Evolutionary conservation across 176 grass and related monocot genomes (phyloP).

Genomic region (Cenchrus purpureus): DNA sequence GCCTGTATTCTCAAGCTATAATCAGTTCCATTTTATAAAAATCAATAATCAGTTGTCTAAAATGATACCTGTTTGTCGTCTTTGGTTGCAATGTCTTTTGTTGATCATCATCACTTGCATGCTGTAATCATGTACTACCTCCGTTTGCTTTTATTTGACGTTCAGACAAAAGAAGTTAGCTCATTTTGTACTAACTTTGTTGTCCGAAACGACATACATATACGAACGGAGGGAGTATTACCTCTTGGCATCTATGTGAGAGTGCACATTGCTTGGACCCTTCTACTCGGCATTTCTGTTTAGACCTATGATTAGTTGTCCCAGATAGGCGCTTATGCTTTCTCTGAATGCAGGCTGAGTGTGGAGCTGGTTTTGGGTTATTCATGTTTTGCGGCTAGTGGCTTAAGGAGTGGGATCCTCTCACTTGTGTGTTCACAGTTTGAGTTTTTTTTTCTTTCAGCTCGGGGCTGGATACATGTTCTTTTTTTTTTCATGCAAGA

Average conservation of each 20-base stretch:
- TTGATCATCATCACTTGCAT: background rate
- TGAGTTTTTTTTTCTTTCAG: background rate
- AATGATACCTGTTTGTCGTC: background rate
- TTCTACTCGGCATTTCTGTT: background rate
- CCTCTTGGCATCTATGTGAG: background rate
- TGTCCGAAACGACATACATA: too few relatives aligned
- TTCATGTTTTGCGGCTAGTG: background rate
- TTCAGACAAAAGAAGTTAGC: too few relatives aligned
- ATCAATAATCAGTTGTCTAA: background rate
- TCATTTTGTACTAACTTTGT: too few relatives aligned
- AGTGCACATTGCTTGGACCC: background rate
- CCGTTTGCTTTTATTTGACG: too few relatives aligned
- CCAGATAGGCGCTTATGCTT: background rate
- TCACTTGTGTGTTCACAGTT: background rate
- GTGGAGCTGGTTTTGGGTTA: slow-evolving; percentile 19
- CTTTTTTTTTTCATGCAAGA: background rate
- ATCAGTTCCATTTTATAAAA: too few relatives aligned
- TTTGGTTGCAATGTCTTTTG: background rate
- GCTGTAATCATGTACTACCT: background rate
- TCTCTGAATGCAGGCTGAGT: background rate
- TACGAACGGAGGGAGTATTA: too few relatives aligned
- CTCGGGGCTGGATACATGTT: background rate
- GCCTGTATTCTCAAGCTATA: background rate
- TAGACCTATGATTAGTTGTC: background rate
- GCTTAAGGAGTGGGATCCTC: too few relatives aligned